Base-by-base conservation (phyloP, 225 moss, liverwort and hornwort species). In the Thuidium tamariscinum region DNA sequence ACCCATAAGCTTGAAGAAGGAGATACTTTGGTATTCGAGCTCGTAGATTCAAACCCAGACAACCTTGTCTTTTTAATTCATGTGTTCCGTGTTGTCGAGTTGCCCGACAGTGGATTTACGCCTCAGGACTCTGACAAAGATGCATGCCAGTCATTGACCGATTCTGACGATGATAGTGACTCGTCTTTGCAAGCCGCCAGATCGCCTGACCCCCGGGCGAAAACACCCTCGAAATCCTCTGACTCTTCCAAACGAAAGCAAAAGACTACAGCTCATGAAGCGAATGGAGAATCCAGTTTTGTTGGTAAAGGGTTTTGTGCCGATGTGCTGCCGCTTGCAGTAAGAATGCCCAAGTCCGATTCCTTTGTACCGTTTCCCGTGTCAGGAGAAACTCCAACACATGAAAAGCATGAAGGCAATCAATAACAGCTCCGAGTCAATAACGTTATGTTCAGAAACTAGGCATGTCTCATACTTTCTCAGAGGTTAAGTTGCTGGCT, bases 1-100 rank as follows among this genome's bases (percentile, higher is more conserved):
- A 77, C 63, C 48, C 89, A 86, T 49, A 70, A 54, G 60, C 83
- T 89, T 44, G 89, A 86, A 79, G 86, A 89, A 71, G 89, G 89
- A 62, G 86, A 86, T 57, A 86, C 83, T 61, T 83, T 86, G 83
- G 86, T 89, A 67, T 83, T 89, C 83, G 86, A 89, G 86, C 86
- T 89, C 82, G 64, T 83, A 56, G 73, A 86, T 75, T 17, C 83
- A 29, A 89, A 83, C 42, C 89, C 89, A 73, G 82, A 86, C 54
- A 86, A 89, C 83, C 83, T 83, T 26, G 83, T 83, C 62, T 89
- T 86, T 26, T 76, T 86, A 13, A 21, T 89, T 49, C 89, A 89
- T 79, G 68, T 86, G 39, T 86, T 86, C 83, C 82, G 86, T 63
- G 86, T 89, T 83, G 89, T 89, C 48, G 86, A 86, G 46, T 56